Conservation (phyloP, 768 basidiomycete genomes). For the Leccinum subtestaceum region DNA sequence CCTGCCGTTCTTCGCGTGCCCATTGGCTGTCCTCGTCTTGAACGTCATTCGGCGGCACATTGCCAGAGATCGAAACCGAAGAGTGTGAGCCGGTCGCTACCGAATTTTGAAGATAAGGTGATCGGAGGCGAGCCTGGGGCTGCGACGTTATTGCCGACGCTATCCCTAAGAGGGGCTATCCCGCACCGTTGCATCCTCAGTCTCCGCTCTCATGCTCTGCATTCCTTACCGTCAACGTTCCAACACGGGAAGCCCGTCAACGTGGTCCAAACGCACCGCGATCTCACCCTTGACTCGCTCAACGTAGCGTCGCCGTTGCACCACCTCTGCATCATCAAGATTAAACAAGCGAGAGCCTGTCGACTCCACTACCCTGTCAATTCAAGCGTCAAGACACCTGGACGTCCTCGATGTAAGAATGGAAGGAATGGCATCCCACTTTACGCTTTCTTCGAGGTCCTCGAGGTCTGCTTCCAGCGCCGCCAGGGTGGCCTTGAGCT, state of each 20-base stretch:
- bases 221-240: slow-evolving; percentile 37
- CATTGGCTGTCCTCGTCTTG: slow-evolving; percentile 75
- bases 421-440: slow-evolving; percentile 42
- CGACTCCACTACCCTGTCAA: slow-evolving; percentile 75
- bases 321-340: slow-evolving; percentile 74
- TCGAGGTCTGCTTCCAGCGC: slow-evolving; percentile 84
- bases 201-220: slow-evolving; percentile 73
- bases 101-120: slow-evolving; percentile 17
- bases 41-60: slow-evolving; percentile 22
- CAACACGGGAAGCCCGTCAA: slow-evolving; percentile 1
- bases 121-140: slow-evolving; percentile 9
- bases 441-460: slow-evolving; percentile 92
- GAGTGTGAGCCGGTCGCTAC: slow-evolving; percentile 20
- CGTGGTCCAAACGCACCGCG: slow-evolving; percentile 52
- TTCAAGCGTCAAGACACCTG: slow-evolving; percentile 4
- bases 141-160: not conserved
- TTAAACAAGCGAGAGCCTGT: slow-evolving; percentile 84
- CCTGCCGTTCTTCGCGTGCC: slow-evolving; percentile 87
- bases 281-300: slow-evolving; percentile 71
- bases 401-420: not conserved
- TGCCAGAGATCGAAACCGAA: slow-evolving; percentile 7
- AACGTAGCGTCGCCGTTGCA: slow-evolving; percentile 73
- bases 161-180: not conserved
- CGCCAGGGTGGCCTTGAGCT: slow-evolving; percentile 77
- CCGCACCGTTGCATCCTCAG: slow-evolving; percentile 34